Evolutionary conservation across 2,329 filamentous ascomycete genomes (phyloP).

Genomic region (Sporothrix brunneoviolacea): DNA sequence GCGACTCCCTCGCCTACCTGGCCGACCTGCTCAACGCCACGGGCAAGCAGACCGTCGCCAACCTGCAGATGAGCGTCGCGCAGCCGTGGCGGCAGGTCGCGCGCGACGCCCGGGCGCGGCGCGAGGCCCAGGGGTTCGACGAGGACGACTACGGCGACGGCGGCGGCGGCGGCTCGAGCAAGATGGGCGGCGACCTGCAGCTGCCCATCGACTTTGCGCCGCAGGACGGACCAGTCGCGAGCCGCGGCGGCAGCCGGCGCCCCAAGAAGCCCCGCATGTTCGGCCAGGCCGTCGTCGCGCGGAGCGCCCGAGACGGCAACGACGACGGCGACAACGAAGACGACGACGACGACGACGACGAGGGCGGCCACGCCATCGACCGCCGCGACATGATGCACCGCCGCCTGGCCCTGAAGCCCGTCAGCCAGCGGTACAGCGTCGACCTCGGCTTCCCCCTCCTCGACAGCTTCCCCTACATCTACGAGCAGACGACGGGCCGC

Average conservation of each 20-base stretch:
- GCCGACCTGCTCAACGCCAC: constrained; percentile 63
- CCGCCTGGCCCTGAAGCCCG: constrained; percentile 22
- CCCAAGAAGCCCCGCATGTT: constrained; percentile 31
- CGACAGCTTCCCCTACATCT: constrained; percentile 77
- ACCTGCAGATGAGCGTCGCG: constrained; percentile 60
- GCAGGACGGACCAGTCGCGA: constrained; percentile 29
- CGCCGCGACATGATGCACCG: constrained; percentile 20
- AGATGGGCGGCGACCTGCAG: constrained; percentile 20
- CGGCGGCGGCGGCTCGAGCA: constrained; percentile 15
- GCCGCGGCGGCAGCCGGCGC: constrained; percentile 14
- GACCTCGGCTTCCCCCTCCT: constrained; percentile 65
- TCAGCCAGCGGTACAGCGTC: constrained; percentile 34
- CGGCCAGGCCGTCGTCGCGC: constrained; percentile 33
- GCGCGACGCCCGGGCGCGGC: not conserved
- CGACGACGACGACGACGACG: constrained; percentile 17
- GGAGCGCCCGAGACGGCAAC: constrained; percentile 22
- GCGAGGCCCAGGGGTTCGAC: constrained; percentile 13
- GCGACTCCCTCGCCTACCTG: constrained; percentile 51
- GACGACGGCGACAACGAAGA: constrained; percentile 20
- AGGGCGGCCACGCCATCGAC: not conserved
- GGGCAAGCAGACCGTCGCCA: constrained; percentile 73
- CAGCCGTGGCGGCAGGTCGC: constrained; percentile 22
- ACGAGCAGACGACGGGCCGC: constrained; percentile 37
- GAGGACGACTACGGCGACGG: constrained; percentile 26
- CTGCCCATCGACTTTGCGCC: constrained; percentile 37